Conservation (phyloP, 2,329 filamentous ascomycete species). For the Golovinomyces cichoracearum region DNA sequence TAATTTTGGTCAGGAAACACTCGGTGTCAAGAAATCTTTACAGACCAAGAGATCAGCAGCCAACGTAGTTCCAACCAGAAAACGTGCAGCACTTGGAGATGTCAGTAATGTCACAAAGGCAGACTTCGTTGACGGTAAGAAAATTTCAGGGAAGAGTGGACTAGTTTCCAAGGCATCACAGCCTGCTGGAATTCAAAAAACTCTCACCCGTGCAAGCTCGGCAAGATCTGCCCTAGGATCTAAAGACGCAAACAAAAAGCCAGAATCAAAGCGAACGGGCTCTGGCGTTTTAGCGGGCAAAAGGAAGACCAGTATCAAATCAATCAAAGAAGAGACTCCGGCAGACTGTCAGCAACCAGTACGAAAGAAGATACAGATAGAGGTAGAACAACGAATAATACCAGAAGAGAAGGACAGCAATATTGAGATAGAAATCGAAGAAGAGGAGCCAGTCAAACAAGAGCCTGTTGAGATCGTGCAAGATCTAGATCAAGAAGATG, state of each 20-base stretch:
- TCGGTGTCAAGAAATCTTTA: constrained; percentile 31
- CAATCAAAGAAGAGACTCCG: constrained; percentile 32
- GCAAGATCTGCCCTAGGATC: constrained; percentile 34
- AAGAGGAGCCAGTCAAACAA: constrained; percentile 9
- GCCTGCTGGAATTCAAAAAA: constrained; percentile 60
- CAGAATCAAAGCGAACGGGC: constrained; percentile 48
- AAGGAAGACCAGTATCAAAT: constrained; percentile 41
- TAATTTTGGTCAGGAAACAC: constrained; percentile 35
- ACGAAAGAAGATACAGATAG: constrained; percentile 36
- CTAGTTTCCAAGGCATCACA: constrained; percentile 59
- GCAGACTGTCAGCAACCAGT: constrained; percentile 42
- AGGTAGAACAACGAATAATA: constrained; percentile 23
- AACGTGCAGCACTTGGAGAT: constrained; percentile 69
- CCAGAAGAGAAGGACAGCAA: constrained; percentile 17
- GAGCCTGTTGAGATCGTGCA: constrained; percentile 21
- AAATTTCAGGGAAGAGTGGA: constrained; percentile 40
- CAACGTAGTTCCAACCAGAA: constrained; percentile 30
- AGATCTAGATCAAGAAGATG: constrained; percentile 62
- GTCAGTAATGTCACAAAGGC: constrained; percentile 83
- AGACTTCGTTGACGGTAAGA: constrained; percentile 48
- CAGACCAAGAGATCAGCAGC: constrained; percentile 43
- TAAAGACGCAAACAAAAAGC: constrained; percentile 42
- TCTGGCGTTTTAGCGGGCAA: constrained; percentile 37
- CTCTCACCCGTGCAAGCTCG: constrained; percentile 25
- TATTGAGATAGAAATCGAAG: constrained; percentile 13